Percentiles rank a stretch among this genome's conserved stretches.
Conservation (phyloP, 169 alveolate species). For the Pseudocohnilembus persalinus region DNA sequence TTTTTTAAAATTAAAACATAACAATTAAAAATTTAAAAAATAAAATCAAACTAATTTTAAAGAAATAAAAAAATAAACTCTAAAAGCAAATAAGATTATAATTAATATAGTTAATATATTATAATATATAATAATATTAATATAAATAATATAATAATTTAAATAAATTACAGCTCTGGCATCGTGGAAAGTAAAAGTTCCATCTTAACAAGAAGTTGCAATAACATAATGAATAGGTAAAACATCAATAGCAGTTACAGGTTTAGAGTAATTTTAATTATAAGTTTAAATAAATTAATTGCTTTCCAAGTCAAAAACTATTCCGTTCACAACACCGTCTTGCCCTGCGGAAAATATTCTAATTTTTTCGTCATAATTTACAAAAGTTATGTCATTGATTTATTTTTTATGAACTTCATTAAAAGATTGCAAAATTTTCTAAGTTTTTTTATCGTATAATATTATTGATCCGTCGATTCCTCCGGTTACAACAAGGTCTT, state of each 20-base stretch:
- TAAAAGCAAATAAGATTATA: no score
- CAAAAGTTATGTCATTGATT: conserved; percentile 15
- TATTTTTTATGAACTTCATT: background rate
- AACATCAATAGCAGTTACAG: conserved; percentile 12
- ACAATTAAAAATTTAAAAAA: no score
- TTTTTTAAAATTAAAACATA: no score
- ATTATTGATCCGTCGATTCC: conserved; percentile 32
- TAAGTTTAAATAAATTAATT: conserved; percentile 2
- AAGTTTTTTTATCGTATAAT: conserved; percentile 9
- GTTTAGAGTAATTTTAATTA: conserved; percentile 1
- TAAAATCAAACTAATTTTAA: no score
- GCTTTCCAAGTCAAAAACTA: background rate
- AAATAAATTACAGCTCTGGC: background rate
- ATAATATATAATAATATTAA: background rate
- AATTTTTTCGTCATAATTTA: conserved; percentile 24
- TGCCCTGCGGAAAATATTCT: conserved; percentile 26
- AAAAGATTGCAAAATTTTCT: background rate
- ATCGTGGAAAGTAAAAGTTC: conserved; percentile 30
- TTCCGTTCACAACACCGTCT: conserved; percentile 5
- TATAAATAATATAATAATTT: background rate
- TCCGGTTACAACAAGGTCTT: conserved; percentile 16
- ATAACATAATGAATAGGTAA: conserved; percentile 31
- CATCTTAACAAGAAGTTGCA: conserved; percentile 14
- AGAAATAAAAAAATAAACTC: no score
- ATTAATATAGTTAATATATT: no score